A percentile compares a stretch with the other conserved stretches of the same genome.
Conservation (phyloP, 2,329 filamentous ascomycete species). For the Falciphora oryzae region DNA sequence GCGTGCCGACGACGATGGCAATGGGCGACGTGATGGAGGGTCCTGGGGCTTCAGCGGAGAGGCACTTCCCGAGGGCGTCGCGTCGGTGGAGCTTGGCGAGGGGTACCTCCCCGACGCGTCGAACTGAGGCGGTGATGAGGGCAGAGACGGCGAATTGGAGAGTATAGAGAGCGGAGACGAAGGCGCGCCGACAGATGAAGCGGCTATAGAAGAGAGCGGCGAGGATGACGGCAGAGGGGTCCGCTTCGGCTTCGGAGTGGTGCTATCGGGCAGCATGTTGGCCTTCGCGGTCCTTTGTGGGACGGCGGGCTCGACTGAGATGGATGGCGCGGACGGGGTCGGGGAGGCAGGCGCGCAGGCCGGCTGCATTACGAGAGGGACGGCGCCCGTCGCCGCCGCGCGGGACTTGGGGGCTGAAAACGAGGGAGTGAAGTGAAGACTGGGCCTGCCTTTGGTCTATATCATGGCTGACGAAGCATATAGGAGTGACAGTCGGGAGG, state of each 20-base stretch:
- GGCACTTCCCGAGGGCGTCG: constrained; percentile 38
- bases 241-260: background rate
- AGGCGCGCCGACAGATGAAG: constrained; percentile 22
- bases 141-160: constrained; percentile 46
- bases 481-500: background rate
- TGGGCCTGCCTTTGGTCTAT: background rate
- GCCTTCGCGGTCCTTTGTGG: background rate
- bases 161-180: constrained; percentile 51
- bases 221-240: background rate
- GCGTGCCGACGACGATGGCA: constrained; percentile 12
- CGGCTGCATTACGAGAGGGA: background rate
- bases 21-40: constrained; percentile 22
- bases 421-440: background rate
- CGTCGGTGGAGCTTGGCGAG: constrained; percentile 42
- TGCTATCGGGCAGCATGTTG: background rate
- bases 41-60: constrained; percentile 44
- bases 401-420: background rate
- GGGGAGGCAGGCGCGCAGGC: background rate
- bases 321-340: background rate
- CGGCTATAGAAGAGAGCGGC: constrained; percentile 5
- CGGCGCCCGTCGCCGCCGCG: background rate
- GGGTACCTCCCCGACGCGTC: constrained; percentile 43
- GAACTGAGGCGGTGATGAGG: constrained; percentile 33
- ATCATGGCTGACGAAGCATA: background rate
- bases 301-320: background rate